phyloP scores from a whole-genome alignment of 179 eudicot species.

The Vitellaria paradoxa region DNA sequence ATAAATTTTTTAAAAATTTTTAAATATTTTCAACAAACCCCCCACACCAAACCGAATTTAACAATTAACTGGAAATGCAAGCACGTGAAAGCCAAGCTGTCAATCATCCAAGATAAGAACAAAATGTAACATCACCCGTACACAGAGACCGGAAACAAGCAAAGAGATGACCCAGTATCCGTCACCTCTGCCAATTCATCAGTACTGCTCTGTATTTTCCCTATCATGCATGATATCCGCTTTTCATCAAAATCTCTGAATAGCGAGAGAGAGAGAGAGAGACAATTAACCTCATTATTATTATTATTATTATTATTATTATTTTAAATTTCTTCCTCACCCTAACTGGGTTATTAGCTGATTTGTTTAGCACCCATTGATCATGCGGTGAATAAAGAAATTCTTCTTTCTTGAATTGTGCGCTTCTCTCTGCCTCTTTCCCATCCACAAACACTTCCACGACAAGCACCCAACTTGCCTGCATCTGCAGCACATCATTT shows the following conservation, averaged over 20 bases:
- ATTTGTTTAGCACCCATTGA: slow-evolving; percentile 10
- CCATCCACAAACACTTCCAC: slow-evolving; percentile 23
- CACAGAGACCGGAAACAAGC: not conserved
- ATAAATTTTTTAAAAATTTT: no score
- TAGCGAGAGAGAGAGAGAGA: not conserved
- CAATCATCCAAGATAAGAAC: slow-evolving; percentile 5
- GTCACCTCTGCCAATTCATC: not conserved
- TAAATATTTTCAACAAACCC: no score
- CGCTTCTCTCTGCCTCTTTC: slow-evolving; percentile 18
- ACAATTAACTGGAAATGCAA: no score
- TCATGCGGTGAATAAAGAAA: slow-evolving; percentile 8
- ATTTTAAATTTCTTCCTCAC: no score
- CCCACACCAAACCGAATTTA: no score
- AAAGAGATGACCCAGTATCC: not conserved
- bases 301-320: no score
- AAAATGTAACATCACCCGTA: not conserved
- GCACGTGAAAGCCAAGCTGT: slow-evolving; percentile 14
- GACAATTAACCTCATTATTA: not conserved
- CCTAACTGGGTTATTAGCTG: not conserved
- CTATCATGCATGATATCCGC: not conserved
- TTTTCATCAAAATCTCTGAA: not conserved
- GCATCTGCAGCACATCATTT: slow-evolving; percentile 3
- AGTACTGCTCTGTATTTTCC: not conserved
- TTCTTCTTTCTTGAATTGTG: slow-evolving; percentile 17
- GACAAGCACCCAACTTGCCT: slow-evolving; percentile 24